Conservation (phyloP, 2,329 filamentous ascomycete genomes). For the Ophiocordyceps sinensis region DNA sequence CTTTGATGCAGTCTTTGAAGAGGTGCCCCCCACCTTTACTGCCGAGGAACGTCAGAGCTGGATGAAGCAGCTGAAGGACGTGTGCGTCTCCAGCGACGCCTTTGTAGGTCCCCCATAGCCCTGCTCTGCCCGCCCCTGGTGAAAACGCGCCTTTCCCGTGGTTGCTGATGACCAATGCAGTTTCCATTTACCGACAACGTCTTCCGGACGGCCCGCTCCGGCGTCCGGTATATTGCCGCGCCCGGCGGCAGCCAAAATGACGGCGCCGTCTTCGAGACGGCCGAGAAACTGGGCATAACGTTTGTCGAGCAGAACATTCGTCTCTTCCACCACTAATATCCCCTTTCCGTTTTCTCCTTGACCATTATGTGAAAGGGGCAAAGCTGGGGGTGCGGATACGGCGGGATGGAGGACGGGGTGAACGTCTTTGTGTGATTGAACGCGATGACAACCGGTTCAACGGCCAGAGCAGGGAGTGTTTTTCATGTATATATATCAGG, state of each 20-base stretch:
- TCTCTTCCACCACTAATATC: constrained; percentile 77
- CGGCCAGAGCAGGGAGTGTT: no score
- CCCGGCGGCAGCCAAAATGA: constrained; percentile 86
- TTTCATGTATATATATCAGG: no score
- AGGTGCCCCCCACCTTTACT: constrained; percentile 72
- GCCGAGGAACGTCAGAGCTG: constrained; percentile 73
- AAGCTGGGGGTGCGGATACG: no score
- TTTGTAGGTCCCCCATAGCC: constrained; percentile 52
- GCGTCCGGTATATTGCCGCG: constrained; percentile 90
- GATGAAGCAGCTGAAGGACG: constrained; percentile 66
- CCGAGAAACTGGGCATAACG: constrained; percentile 80
- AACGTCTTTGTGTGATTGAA: no score
- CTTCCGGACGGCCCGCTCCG: constrained; percentile 76
- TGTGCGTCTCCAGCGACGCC: constrained; percentile 84
- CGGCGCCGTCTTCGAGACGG: constrained; percentile 67
- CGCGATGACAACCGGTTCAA: no score
- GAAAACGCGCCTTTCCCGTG: not conserved
- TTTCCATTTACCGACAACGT: constrained; percentile 99
- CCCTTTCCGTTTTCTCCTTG: no score
- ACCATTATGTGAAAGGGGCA: no score
- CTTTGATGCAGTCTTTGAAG: constrained; percentile 83
- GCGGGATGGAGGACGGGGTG: no score
- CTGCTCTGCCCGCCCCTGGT: not conserved
- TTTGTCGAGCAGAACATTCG: constrained; percentile 92
- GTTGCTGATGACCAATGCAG: constrained; percentile 23